Evolutionary conservation across 495 filamentous ascomycete species (phyloP), one percentile per base, ranked within the genome.

Genomic region (Xylaria grammica): DNA sequence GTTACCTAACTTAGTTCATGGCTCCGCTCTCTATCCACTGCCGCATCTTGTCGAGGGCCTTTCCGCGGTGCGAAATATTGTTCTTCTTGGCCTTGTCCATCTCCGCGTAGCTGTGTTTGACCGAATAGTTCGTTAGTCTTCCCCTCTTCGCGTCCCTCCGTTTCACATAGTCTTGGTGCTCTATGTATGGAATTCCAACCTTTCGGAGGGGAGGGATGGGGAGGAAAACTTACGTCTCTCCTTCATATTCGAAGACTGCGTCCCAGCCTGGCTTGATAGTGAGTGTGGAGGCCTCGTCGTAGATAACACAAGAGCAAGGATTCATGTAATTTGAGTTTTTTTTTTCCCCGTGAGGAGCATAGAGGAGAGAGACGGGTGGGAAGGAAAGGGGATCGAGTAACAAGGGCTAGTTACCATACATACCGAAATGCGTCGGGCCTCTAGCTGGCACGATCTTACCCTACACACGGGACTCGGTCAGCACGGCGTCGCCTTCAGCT

Each of bases 11-110:
- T 72, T 49, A 64, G 66, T 75, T 67, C 61, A 68, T 38, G 26
- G 56, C 71, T 73, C 78, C 67, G 85, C 82, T 46, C 64, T 86
- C 82, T 66, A 99, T 79, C 94, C 94, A 99, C 8, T 78, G 81
- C 70, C 90, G 91, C 67, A 99, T 79, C 76, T 97, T 96, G 67
- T 86, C 83, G 49, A 98, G 80, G 30, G 95, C 95, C 72, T 89
- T 90, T 74, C 82, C 89, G 50, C 95, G 91, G 78, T 99, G 95
- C 36, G 92, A 97, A 67, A 98, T 90, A 68, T 84, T 83, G 79
- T 98, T 98, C 90, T 99, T 99, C 72, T 88, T 88, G 29, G 77
- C 82, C 76, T 93, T 92, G 51, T 92, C 90, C 95, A 99, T 99
- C 80, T 99, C 95, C 26, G 95, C 96, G 72, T 96, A 89, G 7